These are phyloP conservation scores for Fusarium brevicatenulatum DNA, from an alignment of 2,329 filamentous ascomycete genomes.

Conservation along the genomic window DNA sequence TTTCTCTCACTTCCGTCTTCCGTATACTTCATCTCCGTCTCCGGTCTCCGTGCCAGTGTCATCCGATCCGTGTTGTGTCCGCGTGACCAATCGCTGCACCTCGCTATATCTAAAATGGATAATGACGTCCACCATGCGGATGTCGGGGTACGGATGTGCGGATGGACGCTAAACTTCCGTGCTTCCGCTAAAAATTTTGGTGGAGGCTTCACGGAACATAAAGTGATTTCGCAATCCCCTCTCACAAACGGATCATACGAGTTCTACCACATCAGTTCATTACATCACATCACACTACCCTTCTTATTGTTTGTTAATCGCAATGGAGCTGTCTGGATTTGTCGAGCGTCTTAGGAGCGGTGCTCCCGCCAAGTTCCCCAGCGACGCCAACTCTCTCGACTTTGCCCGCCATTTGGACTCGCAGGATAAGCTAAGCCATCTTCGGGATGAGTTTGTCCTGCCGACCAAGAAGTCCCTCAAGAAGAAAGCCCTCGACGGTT, in stretches of 20 bases:
- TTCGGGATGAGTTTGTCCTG: constrained; percentile 79
- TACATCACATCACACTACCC: background rate
- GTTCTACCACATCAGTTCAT: constrained; percentile 1
- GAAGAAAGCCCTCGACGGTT: constrained; percentile 66
- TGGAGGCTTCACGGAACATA: constrained; percentile 35
- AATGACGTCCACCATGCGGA: constrained; percentile 32
- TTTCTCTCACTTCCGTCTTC: constrained; percentile 18
- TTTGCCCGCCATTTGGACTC: constrained; percentile 66
- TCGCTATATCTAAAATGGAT: constrained; percentile 26
- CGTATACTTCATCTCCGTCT: constrained; percentile 11
- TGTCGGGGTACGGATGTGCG: constrained; percentile 46
- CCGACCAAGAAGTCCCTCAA: constrained; percentile 78
- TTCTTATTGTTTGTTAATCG: background rate
- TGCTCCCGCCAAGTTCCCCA: constrained; percentile 56
- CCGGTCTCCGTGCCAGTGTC: background rate
- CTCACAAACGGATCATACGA: constrained; percentile 38
- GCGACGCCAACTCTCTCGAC: constrained; percentile 57
- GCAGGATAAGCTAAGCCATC: constrained; percentile 67
- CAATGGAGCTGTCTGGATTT: constrained; percentile 50
- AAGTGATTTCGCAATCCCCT: constrained; percentile 44
- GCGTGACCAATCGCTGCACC: constrained; percentile 16
- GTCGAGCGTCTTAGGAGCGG: constrained; percentile 56
- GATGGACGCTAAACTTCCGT: constrained; percentile 30
- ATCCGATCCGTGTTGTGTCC: constrained; percentile 18
- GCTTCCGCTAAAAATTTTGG: constrained; percentile 11